These are phyloP conservation scores for Gloeostereum incarnatum DNA, from an alignment of 768 basidiomycete species.

Conservation along the genomic window DNA sequence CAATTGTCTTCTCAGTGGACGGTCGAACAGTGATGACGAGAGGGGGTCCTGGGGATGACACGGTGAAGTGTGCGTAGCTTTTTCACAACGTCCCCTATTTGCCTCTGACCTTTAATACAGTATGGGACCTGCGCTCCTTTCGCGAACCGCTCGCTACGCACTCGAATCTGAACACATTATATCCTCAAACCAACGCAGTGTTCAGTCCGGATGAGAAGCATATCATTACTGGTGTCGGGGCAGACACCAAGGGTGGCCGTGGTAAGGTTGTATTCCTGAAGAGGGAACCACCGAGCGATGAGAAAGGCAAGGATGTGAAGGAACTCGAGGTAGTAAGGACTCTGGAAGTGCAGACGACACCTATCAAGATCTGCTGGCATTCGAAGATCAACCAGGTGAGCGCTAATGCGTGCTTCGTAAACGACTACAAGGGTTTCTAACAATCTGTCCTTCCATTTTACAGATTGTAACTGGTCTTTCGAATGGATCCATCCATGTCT, in stretches of 20 bases:
- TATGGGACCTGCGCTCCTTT: constrained; percentile 92
- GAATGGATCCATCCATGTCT: constrained; percentile 77
- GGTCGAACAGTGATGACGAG: constrained; percentile 78
- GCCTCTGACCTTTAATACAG: constrained; percentile 26
- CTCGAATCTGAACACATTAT: constrained; percentile 60
- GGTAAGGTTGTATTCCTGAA: constrained; percentile 70
- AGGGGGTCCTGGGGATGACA: constrained; percentile 93
- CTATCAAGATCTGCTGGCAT: constrained; percentile 92
- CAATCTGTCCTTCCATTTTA: constrained; percentile 3
- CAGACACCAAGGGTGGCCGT: constrained; percentile 52
- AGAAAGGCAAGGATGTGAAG: too few species aligned
- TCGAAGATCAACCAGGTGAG: constrained; percentile 94
- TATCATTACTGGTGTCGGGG: constrained; percentile 76
- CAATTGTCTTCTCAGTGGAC: constrained; percentile 83
- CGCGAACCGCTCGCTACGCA: constrained; percentile 79
- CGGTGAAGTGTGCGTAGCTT: constrained; percentile 75
- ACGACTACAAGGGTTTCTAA: not conserved
- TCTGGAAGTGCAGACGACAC: constrained; percentile 63
- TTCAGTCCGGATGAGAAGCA: constrained; percentile 94
- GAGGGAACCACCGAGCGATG: too few species aligned
- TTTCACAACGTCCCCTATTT: not conserved
- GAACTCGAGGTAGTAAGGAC: constrained; percentile 60
- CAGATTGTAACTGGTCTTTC: constrained; percentile 87
- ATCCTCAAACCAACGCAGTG: constrained; percentile 88
- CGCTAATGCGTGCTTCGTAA: constrained; percentile 8